Base-by-base conservation (phyloP, 2,329 filamentous ascomycete species). In the Pseudogymnoascus sp. region DNA sequence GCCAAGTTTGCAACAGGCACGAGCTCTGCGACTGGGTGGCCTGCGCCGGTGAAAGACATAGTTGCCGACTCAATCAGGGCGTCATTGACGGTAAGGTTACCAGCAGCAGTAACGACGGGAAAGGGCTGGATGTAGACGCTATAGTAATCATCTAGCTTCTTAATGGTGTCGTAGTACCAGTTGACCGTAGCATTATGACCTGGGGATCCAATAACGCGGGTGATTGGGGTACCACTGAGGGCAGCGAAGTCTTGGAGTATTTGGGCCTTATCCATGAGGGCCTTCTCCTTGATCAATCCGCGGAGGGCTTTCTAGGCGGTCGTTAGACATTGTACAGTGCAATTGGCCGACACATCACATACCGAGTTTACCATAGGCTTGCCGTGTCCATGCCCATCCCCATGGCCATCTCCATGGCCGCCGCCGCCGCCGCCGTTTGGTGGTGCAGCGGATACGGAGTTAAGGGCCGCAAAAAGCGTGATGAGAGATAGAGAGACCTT, bases 161-260 rank as follows among this genome's bases (percentile, higher is more conserved):
- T 69, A 28, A 80, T 72, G 22, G 74, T 74, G 61, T 78, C 70
- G 70, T 74, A 75, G 62, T 80, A 69, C 66, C 72, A 80, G 69
- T 79, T 76, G 60, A 80, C 73, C 5, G 78, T 81, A 61, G 74
- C 73, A 62, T 79, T 78, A 72, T 80, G 78, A 61, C 79, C 78
- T 35, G 68, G 69, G 62, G 76, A 73, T 49, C 77, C 77, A 61
- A 80, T 79, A 58, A 73, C 76, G 30, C 78, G 77, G 68, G 75
- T 79, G 45, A 75, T 74, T 33, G 68, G 74, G 62, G 79, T 72
- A 35, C 74, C 73, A 25, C 76, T 71, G 22, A 59, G 55, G 6
- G 11, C 55, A 38, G 79, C 77, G 59, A 81, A 72, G 65, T 75
- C 73, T 67, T 79, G 74, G 1, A 81, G 75, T 68, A 75, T 76